Evolutionary conservation across 495 filamentous ascomycete genomes (phyloP).

Genomic region (Trypethelium eluteriae): DNA sequence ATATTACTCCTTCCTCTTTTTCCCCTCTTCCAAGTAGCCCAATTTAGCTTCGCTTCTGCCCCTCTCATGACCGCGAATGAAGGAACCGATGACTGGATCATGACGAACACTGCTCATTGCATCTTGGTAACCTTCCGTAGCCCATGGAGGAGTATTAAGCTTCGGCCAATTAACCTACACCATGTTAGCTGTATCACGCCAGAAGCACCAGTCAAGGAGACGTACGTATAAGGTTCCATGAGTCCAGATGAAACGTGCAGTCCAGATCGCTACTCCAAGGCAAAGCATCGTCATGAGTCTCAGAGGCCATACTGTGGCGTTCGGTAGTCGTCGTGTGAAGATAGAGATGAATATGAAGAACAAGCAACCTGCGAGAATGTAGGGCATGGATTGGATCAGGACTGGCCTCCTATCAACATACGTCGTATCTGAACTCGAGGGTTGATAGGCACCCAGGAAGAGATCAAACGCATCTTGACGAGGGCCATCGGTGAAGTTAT

Average conservation of each 20-base stretch:
- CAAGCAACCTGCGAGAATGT: conserved; percentile 75
- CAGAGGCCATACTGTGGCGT: conserved; percentile 66
- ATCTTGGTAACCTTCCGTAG: conserved; percentile 81
- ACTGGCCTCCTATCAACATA: conserved; percentile 85
- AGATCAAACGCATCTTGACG: conserved; percentile 92
- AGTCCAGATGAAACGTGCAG: conserved; percentile 60
- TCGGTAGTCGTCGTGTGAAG: conserved; percentile 60
- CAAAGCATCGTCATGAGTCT: conserved; percentile 71
- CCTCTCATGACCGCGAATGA: conserved; percentile 65
- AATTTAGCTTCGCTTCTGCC: conserved; percentile 70
- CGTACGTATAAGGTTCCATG: conserved; percentile 92
- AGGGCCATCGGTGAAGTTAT: conserved; percentile 90
- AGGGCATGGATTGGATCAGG: conserved; percentile 82
- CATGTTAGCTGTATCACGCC: conserved; percentile 19
- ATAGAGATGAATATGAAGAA: conserved; percentile 77
- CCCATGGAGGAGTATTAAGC: conserved; percentile 76
- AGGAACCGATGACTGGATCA: conserved; percentile 65
- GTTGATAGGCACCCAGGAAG: conserved; percentile 78
- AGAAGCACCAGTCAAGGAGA: conserved; percentile 23
- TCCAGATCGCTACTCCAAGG: conserved; percentile 59
- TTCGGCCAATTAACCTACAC: conserved; percentile 92
- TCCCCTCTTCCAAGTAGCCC: conserved; percentile 83
- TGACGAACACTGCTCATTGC: conserved; percentile 66
- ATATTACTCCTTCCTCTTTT: conserved; percentile 56
- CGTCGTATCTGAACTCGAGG: conserved; percentile 54